Evolutionary conservation across 176 grass and related monocot genomes (phyloP).

Genomic region (Alloteropsis semialata): DNA sequence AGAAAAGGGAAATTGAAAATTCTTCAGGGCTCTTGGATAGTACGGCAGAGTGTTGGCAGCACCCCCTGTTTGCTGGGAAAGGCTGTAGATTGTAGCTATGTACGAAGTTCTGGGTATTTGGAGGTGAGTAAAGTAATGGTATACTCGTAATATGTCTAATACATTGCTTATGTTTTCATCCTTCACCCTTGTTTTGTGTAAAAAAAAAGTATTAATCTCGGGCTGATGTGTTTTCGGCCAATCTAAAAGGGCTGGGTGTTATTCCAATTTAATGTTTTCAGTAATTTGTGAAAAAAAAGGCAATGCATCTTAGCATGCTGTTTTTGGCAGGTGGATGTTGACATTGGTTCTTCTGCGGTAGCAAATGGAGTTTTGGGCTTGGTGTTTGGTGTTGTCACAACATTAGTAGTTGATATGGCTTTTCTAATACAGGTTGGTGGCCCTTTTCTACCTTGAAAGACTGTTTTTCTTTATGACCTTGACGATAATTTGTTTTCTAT

Average conservation of each 20-base stretch:
- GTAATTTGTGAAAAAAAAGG: not conserved
- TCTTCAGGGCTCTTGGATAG: constrained; percentile 92
- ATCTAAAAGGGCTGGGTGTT: not conserved
- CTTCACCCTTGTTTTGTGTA: not conserved
- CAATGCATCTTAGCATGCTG: not conserved
- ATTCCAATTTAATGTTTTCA: not conserved
- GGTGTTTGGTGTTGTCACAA: constrained; percentile 80
- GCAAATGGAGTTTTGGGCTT: constrained; percentile 93
- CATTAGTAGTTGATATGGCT: constrained; percentile 90
- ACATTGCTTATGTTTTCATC: not conserved
- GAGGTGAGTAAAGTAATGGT: constrained; percentile 61
- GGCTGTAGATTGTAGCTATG: constrained; percentile 85
- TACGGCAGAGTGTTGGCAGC: constrained; percentile 90
- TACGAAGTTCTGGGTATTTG: constrained; percentile 64
- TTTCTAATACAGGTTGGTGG: constrained; percentile 79
- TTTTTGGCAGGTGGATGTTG: constrained; percentile 72
- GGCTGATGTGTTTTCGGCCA: not conserved
- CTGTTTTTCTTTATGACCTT: not conserved
- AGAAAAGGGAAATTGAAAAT: not conserved
- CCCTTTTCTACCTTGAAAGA: not conserved
- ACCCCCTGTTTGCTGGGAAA: constrained; percentile 86
- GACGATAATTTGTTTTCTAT: not conserved
- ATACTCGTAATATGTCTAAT: not conserved
- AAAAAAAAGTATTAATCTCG: not conserved
- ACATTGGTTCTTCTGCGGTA: constrained; percentile 91